Base-by-base conservation (phyloP, 495 filamentous ascomycete species). In the Rhypophila decipiens region DNA sequence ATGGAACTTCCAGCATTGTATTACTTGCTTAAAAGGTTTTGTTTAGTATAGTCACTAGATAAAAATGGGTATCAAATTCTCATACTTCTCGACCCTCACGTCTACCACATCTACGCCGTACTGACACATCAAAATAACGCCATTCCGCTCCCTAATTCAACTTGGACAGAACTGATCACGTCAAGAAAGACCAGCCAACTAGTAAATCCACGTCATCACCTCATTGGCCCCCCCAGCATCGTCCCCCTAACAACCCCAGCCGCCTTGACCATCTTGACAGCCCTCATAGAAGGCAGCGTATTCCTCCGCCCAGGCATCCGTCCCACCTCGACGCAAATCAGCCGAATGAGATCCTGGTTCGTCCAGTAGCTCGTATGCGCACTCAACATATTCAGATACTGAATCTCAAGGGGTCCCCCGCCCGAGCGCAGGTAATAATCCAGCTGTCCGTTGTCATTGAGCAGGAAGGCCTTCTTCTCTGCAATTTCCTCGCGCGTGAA, bases 321-420 rank as follows among this genome's bases (percentile, higher is more conserved):
- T 8, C 91, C 90, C 55, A 91, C 79, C 67, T 98, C 93, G 33
- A 88, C 65, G 17, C 95, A 91, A 43, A 96, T 59, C 59, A 97
- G 82, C 31, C 90, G 68, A 20, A 93, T 81, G 65, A 97, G 87
- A 61, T 97, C 93, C 47, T 76, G 74, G 53, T 84, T 80, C 9
- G 77, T 77, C 93, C 93, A 97, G 57, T 98, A 98, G 51, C 85
- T 88, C 47, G 86, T 89, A 65, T 98, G 93, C n/a, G 93, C 93
- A 46, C 88, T 86, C 49, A 98, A 66, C 91, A 98, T 98, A 53
- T 94, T 96, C 3, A 96, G 64, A 61, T 98, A 98, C 71, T 96
- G 90, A 43, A 96, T 87, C 66, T 94, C 90, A 22, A 97, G 71
- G 3, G 89, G 77, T 0, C 91, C 88, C 18, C 85, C 80, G 0